phyloP scores from a whole-genome alignment of 441 rosid genomes.

The Adansonia madagascariensis region DNA sequence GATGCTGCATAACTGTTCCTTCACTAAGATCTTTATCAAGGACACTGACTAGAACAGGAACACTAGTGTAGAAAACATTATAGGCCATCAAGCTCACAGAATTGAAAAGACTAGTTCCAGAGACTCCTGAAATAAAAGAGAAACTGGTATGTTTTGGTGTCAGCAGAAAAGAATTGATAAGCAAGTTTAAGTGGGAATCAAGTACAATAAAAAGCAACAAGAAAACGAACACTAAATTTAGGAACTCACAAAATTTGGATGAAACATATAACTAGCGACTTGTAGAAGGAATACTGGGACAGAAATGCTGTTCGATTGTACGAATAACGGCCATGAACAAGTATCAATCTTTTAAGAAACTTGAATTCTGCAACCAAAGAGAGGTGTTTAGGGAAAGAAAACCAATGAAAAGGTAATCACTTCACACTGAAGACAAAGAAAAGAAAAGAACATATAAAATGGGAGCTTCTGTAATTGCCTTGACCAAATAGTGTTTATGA shows the following conservation, averaged over 20 bases:
- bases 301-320: conserved; percentile 97
- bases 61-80: conserved; percentile 94
- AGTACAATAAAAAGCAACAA: conserved; percentile 19
- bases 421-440: not conserved
- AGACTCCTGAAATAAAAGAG: conserved; percentile 98
- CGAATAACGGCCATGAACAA: conserved; percentile 97
- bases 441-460: not conserved
- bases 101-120: conserved; percentile 98
- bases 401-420: not conserved
- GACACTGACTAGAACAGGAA: conserved; percentile 91
- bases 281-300: conserved; percentile 97
- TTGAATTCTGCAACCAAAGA: conserved; percentile 73
- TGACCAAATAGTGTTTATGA: not conserved
- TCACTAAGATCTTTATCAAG: conserved; percentile 98
- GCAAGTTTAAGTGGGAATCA: conserved; percentile 23
- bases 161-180: conserved; percentile 42
- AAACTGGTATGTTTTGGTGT: conserved; percentile 65
- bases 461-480: not conserved
- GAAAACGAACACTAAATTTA: not conserved
- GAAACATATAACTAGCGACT: conserved; percentile 91
- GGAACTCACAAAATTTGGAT: conserved; percentile 96
- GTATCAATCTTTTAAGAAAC: conserved; percentile 90
- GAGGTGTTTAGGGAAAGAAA: conserved; percentile 23
- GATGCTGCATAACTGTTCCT: conserved; percentile 96
- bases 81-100: conserved; percentile 99